These are phyloP conservation scores for Podila epigama DNA, from an alignment of 192 early-diverging fungal genomes.

Conservation along the genomic window DNA sequence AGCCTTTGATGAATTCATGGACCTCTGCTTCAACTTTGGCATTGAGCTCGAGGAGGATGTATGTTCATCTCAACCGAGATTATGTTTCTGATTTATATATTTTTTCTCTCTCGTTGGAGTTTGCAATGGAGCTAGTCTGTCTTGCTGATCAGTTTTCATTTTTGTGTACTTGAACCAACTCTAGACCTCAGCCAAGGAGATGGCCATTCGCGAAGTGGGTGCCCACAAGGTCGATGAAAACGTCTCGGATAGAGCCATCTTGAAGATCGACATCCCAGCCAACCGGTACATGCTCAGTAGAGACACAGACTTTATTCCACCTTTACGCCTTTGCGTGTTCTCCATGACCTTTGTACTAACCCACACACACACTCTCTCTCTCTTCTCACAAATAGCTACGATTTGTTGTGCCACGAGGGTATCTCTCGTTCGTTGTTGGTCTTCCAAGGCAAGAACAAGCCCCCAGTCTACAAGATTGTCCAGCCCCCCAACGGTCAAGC, in stretches of 20 bases:
- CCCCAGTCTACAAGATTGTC: constrained; percentile 72
- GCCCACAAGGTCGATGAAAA: constrained; percentile 57
- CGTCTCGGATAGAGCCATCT: constrained; percentile 79
- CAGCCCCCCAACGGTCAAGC: constrained; percentile 60
- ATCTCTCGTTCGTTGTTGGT: constrained; percentile 87
- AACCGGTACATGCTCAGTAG: constrained; percentile 65
- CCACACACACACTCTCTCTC: not conserved
- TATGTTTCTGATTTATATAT: too few species aligned
- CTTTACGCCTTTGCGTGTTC: not conserved
- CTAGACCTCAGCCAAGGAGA: constrained; percentile 83
- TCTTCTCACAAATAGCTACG: constrained; percentile 69
- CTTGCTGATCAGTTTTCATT: not conserved
- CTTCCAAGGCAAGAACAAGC: constrained; percentile 76
- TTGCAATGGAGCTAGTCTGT: not conserved
- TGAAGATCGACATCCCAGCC: constrained; percentile 98
- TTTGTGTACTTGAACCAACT: not conserved
- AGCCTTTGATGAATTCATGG: constrained; percentile 90
- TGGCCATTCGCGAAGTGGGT: constrained; percentile 70
- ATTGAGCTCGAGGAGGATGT: constrained; percentile 99
- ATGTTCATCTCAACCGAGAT: too few species aligned
- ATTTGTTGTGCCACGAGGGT: constrained; percentile 97
- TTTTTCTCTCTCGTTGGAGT: too few species aligned
- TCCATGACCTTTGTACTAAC: not conserved
- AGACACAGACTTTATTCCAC: too few species aligned
- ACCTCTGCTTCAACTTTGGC: constrained; percentile 99